Evolutionary conservation across 208 protist genomes (phyloP).

Genomic region (Trypanosoma platydactyli): DNA sequence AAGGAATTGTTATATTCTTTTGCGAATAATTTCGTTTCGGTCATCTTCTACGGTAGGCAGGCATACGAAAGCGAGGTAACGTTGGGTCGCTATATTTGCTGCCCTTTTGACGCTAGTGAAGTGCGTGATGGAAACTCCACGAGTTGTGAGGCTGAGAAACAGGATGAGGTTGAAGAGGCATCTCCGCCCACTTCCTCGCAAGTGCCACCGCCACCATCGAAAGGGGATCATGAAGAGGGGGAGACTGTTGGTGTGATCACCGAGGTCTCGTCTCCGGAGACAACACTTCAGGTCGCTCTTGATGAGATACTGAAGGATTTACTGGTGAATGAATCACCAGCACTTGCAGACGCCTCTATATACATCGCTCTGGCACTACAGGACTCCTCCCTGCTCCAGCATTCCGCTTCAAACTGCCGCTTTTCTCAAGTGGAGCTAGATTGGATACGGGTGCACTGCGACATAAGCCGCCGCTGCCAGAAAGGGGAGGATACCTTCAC

Average conservation of each 20-base stretch:
- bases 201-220: background rate
- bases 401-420: background rate
- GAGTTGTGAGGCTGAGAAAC: too few species aligned
- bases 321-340: slow-evolving; percentile 1
- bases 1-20: slow-evolving; percentile 30
- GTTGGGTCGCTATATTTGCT: background rate
- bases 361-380: slow-evolving; percentile 10
- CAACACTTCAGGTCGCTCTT: background rate
- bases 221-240: background rate
- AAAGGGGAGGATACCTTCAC: slow-evolving; percentile 4
- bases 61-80: slow-evolving; percentile 23
- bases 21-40: slow-evolving; percentile 41
- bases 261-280: background rate
- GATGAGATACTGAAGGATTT: slow-evolving; percentile 14
- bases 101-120: background rate
- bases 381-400: background rate
- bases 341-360: slow-evolving; percentile 8
- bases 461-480: slow-evolving; percentile 4
- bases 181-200: background rate
- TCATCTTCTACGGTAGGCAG: slow-evolving; percentile 41
- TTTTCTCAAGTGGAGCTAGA: slow-evolving; percentile 15
- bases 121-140: background rate
- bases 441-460: slow-evolving; percentile 21
- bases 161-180: background rate
- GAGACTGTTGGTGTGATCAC: background rate